Evolutionary conservation across 2,329 filamentous ascomycete genomes (phyloP).

Genomic region (Ceratocystis ficicola): DNA sequence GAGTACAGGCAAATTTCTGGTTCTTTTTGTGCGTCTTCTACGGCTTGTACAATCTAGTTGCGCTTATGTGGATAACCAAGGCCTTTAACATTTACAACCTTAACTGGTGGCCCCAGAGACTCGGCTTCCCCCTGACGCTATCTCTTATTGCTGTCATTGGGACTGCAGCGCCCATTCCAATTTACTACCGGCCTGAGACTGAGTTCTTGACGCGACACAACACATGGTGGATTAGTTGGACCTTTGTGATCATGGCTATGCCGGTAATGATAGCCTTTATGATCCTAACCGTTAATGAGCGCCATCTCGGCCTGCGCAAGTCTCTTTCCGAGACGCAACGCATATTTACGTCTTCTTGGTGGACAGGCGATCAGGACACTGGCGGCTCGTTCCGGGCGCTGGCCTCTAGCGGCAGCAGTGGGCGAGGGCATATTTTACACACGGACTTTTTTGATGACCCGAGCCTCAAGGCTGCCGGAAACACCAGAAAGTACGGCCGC

Average conservation of each 20-base stretch:
- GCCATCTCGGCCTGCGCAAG: conserved; percentile 49
- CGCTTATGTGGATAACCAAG: conserved; percentile 59
- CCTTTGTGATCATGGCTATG: conserved; percentile 57
- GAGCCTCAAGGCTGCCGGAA: conserved; percentile 22
- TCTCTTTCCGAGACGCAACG: conserved; percentile 54
- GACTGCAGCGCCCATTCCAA: conserved; percentile 45
- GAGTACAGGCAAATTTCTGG: conserved; percentile 57
- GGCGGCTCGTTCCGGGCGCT: conserved; percentile 32
- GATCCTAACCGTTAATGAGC: conserved; percentile 51
- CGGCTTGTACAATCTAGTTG: conserved; percentile 55
- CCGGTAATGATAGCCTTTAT: conserved; percentile 54
- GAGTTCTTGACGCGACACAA: conserved; percentile 48
- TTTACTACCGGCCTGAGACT: conserved; percentile 44
- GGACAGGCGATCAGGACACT: conserved; percentile 46
- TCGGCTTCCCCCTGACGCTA: conserved; percentile 54
- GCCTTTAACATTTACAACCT: conserved; percentile 59
- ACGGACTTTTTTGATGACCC: conserved; percentile 21
- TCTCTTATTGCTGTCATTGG: conserved; percentile 50
- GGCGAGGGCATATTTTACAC: conserved; percentile 28
- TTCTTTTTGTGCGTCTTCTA: conserved; percentile 61
- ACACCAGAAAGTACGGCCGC: background rate
- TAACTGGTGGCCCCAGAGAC: conserved; percentile 56
- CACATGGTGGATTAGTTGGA: conserved; percentile 57
- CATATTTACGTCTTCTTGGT: conserved; percentile 55
- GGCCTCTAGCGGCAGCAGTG: conserved; percentile 24